Percentiles rank a stretch among this genome's conserved stretches.
phyloP scores from a whole-genome alignment of 2,329 filamentous ascomycete species.

The Diplocarpon mali region DNA sequence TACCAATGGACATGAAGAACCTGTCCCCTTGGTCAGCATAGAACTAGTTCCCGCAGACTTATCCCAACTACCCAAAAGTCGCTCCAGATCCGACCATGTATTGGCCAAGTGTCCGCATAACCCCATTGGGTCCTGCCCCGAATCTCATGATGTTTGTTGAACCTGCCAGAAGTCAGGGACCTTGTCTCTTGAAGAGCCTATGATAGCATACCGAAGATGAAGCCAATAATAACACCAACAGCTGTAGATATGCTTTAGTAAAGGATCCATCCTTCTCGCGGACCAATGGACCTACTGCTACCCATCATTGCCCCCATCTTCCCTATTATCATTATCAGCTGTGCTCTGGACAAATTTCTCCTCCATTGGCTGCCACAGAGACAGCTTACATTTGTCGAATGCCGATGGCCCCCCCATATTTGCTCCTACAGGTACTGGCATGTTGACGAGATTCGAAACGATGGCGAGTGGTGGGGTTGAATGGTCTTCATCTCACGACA shows the following conservation, averaged over 20 bases:
- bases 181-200: background rate
- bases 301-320: conserved; percentile 99
- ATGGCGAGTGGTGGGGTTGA: background rate
- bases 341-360: conserved; percentile 4
- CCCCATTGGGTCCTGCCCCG: conserved; percentile 83
- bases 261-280: background rate
- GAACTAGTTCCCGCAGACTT: background rate
- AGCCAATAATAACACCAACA: conserved; percentile 92
- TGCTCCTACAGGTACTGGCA: conserved; percentile 39
- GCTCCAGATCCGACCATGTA: conserved; percentile 94
- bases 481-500: background rate
- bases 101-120: conserved; percentile 88
- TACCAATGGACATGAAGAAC: conserved; percentile 99
- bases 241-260: conserved; percentile 40
- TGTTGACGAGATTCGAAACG: conserved; percentile 10
- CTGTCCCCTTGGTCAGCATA: conserved; percentile 29
- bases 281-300: conserved; percentile 58
- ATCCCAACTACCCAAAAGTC: conserved; percentile 70
- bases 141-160: conserved; percentile 92
- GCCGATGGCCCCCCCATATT: conserved; percentile 49
- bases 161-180: conserved; percentile 39
- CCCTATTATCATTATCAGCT: conserved; percentile 41
- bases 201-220: conserved; percentile 70
- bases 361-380: conserved; percentile 1
- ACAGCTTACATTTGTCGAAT: conserved; percentile 55